These are phyloP conservation scores for Neofusicoccum umdonicola DNA, from an alignment of 2,329 filamentous ascomycete species.

Conservation along the genomic window DNA sequence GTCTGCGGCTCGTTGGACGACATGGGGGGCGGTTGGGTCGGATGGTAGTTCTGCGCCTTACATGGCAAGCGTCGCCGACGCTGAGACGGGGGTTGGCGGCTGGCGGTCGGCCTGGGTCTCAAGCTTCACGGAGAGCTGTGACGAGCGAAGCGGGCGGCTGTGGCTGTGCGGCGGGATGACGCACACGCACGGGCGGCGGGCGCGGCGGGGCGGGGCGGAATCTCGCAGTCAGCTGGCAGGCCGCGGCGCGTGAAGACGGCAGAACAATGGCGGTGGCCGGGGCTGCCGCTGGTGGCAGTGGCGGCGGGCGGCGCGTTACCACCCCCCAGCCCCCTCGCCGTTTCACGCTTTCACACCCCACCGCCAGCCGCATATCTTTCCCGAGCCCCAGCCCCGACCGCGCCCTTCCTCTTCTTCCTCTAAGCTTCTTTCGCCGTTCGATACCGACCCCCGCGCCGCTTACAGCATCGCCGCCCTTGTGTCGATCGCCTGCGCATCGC, in stretches of 20 bases:
- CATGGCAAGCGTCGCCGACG: not conserved
- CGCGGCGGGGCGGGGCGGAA: not conserved
- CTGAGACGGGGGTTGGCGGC: not conserved
- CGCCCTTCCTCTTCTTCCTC: not conserved
- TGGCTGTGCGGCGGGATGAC: conserved; percentile 9
- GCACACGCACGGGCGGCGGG: not conserved
- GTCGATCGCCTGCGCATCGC: not conserved
- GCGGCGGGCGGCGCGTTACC: too few relatives aligned
- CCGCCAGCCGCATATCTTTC: not conserved
- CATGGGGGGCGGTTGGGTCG: not conserved
- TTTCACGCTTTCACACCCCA: not conserved
- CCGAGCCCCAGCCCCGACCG: not conserved
- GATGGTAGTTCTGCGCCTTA: not conserved
- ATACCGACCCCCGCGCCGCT: not conserved
- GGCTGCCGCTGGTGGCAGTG: too few relatives aligned
- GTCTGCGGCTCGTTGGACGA: conserved; percentile 28
- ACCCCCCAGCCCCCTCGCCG: not conserved
- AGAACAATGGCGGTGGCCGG: too few relatives aligned
- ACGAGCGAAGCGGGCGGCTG: not conserved
- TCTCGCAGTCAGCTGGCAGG: too few relatives aligned
- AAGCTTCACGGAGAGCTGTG: not conserved
- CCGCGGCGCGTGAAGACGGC: too few relatives aligned
- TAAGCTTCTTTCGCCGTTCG: not conserved
- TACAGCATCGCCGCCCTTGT: not conserved
- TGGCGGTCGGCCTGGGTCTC: not conserved